Conservation (phyloP, 495 filamentous ascomycete genomes). For the Hypoxylon cercidicola region DNA sequence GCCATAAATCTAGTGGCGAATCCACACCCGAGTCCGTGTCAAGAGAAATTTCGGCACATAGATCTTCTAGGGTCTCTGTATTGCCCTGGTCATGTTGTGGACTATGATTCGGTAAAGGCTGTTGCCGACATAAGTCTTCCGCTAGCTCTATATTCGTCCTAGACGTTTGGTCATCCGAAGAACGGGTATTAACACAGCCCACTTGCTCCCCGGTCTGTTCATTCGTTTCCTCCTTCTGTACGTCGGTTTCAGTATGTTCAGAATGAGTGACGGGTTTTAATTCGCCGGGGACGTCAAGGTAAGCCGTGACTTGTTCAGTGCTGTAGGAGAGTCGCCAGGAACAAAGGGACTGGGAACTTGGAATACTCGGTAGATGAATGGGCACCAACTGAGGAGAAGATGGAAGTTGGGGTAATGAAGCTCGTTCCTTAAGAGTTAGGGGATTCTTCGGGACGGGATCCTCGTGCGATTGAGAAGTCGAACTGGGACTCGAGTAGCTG, state of each 20-base stretch:
- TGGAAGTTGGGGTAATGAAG: constrained; percentile 43
- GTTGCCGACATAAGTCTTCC: not conserved
- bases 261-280: not conserved
- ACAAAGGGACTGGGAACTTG: constrained; percentile 47
- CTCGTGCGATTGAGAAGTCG: constrained; percentile 12
- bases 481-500: constrained; percentile 42
- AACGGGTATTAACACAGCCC: constrained; percentile 4
- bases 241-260: not conserved
- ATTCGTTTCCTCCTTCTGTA: not conserved
- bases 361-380: constrained; percentile 41
- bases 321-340: constrained; percentile 56
- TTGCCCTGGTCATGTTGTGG: constrained; percentile 16
- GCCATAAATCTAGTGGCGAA: constrained; percentile 54
- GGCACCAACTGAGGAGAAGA: constrained; percentile 46
- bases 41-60: constrained; percentile 25
- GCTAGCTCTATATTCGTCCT: not conserved
- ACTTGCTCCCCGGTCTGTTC: constrained; percentile 29
- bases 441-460: constrained; percentile 20
- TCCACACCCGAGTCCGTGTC: constrained; percentile 36
- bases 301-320: constrained; percentile 47
- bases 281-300: constrained; percentile 33
- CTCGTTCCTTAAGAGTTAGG: constrained; percentile 20
- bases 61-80: constrained; percentile 14
- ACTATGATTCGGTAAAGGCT: constrained; percentile 5
- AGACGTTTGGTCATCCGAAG: not conserved